A percentile compares a stretch with the other conserved stretches of the same genome.
phyloP scores from a whole-genome alignment of 257 asterid species.

The Solanum dulcamara region DNA sequence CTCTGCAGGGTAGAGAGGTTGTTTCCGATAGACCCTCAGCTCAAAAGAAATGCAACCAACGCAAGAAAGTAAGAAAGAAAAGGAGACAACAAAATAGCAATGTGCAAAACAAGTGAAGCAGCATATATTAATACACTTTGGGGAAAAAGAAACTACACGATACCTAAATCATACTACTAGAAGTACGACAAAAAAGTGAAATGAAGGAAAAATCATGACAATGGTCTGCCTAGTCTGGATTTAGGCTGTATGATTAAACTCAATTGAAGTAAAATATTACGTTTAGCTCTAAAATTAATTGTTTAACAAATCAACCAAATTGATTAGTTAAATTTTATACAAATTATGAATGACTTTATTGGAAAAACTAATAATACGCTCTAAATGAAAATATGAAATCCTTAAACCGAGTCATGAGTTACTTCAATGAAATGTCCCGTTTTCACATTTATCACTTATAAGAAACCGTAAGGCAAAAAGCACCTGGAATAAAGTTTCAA shows the following conservation, averaged over 20 bases:
- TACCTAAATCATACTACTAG: neutral
- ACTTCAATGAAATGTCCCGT: neutral
- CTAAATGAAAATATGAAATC: neutral
- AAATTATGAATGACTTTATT: neutral
- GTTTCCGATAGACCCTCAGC: neutral
- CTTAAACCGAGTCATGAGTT: neutral
- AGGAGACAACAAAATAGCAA: neutral
- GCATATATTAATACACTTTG: neutral
- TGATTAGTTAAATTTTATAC: neutral
- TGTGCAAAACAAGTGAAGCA: neutral
- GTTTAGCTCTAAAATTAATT: neutral
- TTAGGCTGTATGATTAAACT: neutral
- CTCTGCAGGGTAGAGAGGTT: neutral
- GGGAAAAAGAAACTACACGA: neutral
- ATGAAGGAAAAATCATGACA: neutral
- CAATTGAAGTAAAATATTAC: neutral
- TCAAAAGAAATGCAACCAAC: neutral
- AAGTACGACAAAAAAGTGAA: neutral
- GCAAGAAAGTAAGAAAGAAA: neutral
- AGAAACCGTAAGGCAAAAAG: neutral
- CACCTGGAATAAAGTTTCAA: constrained; percentile 96
- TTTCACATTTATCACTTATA: neutral
- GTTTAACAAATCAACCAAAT: neutral
- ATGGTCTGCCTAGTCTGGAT: neutral
- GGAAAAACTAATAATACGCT: neutral